Evolutionary conservation across 2,329 filamentous ascomycete genomes (phyloP).

Genomic region (Colletotrichum coccodes): DNA sequence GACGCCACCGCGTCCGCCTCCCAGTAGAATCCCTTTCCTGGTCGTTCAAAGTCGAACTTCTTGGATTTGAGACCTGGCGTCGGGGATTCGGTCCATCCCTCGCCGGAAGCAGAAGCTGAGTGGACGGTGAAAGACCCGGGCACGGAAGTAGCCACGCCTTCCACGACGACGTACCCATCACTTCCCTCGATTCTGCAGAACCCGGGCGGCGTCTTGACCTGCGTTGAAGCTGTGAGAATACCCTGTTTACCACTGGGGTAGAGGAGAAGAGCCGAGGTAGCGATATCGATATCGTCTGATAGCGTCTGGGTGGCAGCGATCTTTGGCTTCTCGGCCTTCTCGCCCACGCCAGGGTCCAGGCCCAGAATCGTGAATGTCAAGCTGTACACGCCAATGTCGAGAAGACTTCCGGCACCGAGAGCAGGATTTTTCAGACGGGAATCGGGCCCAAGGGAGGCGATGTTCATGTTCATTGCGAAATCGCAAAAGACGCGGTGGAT

Average conservation of each 20-base stretch:
- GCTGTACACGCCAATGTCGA: constrained; percentile 57
- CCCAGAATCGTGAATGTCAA: constrained; percentile 50
- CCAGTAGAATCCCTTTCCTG: constrained; percentile 52
- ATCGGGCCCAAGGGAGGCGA: constrained; percentile 42
- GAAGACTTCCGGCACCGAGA: constrained; percentile 53
- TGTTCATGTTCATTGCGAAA: constrained; percentile 49
- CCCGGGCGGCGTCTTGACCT: constrained; percentile 39
- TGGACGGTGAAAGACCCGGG: constrained; percentile 49
- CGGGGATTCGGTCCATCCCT: constrained; percentile 32
- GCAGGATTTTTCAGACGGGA: constrained; percentile 49
- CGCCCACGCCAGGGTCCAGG: constrained; percentile 42
- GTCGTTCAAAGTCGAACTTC: constrained; percentile 48
- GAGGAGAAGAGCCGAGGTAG: constrained; percentile 50
- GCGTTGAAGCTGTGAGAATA: constrained; percentile 50
- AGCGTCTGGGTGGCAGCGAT: constrained; percentile 49
- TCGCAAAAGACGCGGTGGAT: constrained; percentile 52
- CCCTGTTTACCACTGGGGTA: constrained; percentile 52
- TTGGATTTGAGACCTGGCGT: constrained; percentile 31
- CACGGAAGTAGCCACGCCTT: constrained; percentile 44
- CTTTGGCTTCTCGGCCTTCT: constrained; percentile 42
- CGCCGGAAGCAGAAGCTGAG: constrained; percentile 33
- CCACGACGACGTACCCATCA: constrained; percentile 46
- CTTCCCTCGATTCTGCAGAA: constrained; percentile 54
- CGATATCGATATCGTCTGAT: constrained; percentile 45
- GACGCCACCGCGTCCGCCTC: constrained; percentile 55